Evolutionary conservation across 140 eudicot genomes (phyloP), one percentile per base, ranked within the genome.

Genomic region (Erigeron philadelphicus): DNA sequence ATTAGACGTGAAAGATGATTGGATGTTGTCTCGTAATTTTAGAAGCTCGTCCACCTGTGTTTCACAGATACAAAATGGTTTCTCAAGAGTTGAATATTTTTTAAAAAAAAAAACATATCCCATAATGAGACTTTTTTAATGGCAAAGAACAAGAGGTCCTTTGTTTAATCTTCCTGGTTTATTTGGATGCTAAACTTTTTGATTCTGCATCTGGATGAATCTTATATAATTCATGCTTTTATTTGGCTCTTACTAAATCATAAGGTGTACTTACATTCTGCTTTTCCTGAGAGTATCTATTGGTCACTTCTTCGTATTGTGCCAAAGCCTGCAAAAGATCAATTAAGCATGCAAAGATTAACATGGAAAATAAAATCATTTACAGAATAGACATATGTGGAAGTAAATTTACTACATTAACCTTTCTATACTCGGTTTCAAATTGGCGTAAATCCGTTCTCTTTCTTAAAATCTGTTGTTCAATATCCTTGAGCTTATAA

Each of bases 391-490:
- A n/a, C 41, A 60, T 13, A 23, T 8, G 44, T 61, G 4, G 5
- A 43, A 17, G 17, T 18, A 54, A 7, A 43, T 64, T 17, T 42
- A 43, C 12, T 15, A 48, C n/a, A 64, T n/a, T 49, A 62, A 89
- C 98, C 95, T 93, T 86, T 76, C 96, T 84, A 53, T 93, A 93
- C 71, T 93, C 96, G 6, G 88, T 83, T 81, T 93, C 98, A 54
- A 93, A 93, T 71, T 86, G 95, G 42, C 98, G 96, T 8, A 93
- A 81, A 64, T 93, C 96, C 46, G 72, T 89, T 83, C 98, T 86
- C 83, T 93, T 93, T 72, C 88, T 84, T 79, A 93, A 68, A 57
- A 93, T 88, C 73, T 93, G 93, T 47, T 88, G 85, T 64, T 93
- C 98, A 13, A 93, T 72, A 67, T 93, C 96, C 79, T 88, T 84